Evolutionary conservation across 108 stramenopile genomes (phyloP).

Genomic region (Skeletonema potamos): DNA sequence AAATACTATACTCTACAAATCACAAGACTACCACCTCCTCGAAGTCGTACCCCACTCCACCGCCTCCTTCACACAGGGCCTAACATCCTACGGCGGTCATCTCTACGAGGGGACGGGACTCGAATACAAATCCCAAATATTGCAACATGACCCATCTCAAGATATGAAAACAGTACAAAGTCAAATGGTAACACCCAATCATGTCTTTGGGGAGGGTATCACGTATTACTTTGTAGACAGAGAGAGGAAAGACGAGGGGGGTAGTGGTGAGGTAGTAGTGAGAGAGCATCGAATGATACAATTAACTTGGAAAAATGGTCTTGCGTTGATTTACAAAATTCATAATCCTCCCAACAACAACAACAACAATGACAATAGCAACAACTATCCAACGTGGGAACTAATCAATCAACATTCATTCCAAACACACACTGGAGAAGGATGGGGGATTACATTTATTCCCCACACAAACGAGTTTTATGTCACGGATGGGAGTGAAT

Average conservation of each 20-base stretch:
- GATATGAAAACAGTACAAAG: constrained; percentile 27
- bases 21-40: constrained; percentile 31
- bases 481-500: constrained; percentile 73
- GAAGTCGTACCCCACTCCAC: constrained; percentile 50
- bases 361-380: not conserved
- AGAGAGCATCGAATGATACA: constrained; percentile 61
- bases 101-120: constrained; percentile 68
- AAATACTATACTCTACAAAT: not conserved
- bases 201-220: constrained; percentile 78
- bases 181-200: constrained; percentile 12
- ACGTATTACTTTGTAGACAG: constrained; percentile 43
- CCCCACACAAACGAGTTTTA: constrained; percentile 54
- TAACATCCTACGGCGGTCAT: constrained; percentile 35
- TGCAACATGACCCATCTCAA: constrained; percentile 47
- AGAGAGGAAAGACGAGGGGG: not conserved
- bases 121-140: constrained; percentile 53
- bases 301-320: constrained; percentile 67
- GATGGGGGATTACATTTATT: constrained; percentile 84
- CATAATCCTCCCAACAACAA: not conserved
- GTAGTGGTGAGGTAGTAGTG: not conserved
- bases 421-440: constrained; percentile 61
- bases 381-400: constrained; percentile 30
- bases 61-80: constrained; percentile 71
- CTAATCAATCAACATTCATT: constrained; percentile 33
- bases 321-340: constrained; percentile 50